phyloP scores from a whole-genome alignment of 192 early-diverging fungal species.

The Thoreauomyces humboldtii region DNA sequence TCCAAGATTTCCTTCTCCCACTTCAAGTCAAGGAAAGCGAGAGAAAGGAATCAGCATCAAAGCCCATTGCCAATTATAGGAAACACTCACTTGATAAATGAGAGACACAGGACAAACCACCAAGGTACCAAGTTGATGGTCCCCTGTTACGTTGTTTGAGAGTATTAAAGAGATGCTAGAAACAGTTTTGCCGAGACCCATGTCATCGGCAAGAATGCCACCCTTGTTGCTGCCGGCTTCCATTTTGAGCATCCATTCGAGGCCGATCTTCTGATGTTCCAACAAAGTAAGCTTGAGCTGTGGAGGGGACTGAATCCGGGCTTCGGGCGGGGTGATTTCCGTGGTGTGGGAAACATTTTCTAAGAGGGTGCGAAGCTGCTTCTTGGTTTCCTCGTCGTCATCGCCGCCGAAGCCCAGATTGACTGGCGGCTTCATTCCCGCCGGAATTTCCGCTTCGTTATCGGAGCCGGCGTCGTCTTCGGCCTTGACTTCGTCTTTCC shows the following conservation, averaged over 20 bases:
- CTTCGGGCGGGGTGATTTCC: slow-evolving; percentile 30
- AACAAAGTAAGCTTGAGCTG: slow-evolving; percentile 15
- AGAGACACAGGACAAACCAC: slow-evolving; percentile 67
- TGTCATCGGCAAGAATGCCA: slow-evolving; percentile 39
- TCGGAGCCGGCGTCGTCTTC: no score
- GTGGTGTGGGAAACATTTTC: slow-evolving; percentile 32
- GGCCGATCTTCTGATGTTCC: slow-evolving; percentile 25
- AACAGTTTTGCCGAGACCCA: slow-evolving; percentile 52
- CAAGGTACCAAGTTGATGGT: slow-evolving; percentile 47
- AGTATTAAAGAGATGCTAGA: slow-evolving; percentile 65
- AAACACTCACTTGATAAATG: slow-evolving; percentile 48
- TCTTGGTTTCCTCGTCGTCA: slow-evolving; percentile 27
- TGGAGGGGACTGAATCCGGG: background rate
- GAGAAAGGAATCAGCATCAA: no score
- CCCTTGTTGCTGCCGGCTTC: slow-evolving; percentile 34
- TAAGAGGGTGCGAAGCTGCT: slow-evolving; percentile 32
- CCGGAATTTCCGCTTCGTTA: no score
- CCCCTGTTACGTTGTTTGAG: slow-evolving; percentile 41
- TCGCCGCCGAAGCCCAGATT: no score
- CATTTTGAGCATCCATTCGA: slow-evolving; percentile 43
- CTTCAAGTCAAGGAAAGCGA: slow-evolving; percentile 27
- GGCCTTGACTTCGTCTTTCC: no score
- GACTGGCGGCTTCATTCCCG: no score
- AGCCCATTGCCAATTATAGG: no score
- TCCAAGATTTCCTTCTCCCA: slow-evolving; percentile 66